Evolutionary conservation across 108 stramenopile genomes (phyloP).

Genomic region (Hondaea fermentalgiana): DNA sequence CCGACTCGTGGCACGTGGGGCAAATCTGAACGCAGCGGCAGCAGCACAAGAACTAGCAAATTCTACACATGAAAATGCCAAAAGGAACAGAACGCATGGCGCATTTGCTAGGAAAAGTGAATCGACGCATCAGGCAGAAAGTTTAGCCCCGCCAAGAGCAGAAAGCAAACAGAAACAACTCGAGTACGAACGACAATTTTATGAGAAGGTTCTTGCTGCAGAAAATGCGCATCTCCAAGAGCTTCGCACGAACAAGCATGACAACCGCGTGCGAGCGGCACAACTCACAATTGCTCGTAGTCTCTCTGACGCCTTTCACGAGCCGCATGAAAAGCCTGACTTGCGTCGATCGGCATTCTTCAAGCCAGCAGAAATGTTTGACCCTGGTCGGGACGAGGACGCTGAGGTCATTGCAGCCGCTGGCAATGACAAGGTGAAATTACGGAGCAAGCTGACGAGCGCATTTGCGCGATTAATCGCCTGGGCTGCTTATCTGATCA

Average conservation of each 20-base stretch:
- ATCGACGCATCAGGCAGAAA: no score
- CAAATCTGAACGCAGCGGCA: neutral
- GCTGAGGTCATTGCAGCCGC: neutral
- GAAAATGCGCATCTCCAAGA: neutral
- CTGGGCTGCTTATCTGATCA: neutral
- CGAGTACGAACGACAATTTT: neutral
- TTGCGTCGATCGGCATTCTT: neutral
- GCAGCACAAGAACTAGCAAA: no score
- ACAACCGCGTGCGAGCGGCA: neutral
- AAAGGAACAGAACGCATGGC: no score
- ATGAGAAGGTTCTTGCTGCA: neutral
- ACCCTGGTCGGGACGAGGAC: neutral
- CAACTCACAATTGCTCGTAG: neutral
- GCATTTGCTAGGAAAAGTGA: no score
- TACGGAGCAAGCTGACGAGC: neutral
- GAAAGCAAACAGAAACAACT: no score
- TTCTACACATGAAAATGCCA: no score
- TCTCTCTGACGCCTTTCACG: neutral
- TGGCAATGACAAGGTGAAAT: neutral
- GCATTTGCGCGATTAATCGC: neutral
- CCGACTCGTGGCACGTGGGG: neutral
- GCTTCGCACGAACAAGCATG: neutral
- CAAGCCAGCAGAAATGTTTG: neutral
- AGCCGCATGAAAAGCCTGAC: neutral
- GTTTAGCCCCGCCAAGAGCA: no score